Base-by-base conservation (phyloP, 1,284 basidiomycete species). In the Ustilago crameri region DNA sequence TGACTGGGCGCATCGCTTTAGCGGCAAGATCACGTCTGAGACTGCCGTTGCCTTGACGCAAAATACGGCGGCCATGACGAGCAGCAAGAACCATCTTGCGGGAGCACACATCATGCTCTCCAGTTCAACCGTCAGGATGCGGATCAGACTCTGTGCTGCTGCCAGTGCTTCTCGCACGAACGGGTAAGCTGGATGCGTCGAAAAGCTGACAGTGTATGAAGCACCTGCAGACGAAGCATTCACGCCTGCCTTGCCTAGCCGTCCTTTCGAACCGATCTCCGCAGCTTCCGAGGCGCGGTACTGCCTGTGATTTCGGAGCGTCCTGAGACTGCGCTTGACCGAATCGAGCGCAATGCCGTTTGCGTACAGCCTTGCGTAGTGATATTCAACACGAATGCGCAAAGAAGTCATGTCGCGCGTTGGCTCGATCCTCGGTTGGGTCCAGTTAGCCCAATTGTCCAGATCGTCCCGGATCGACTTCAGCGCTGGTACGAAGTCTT, bases 21-120 rank as follows among this genome's bases (percentile, higher is more conserved):
- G 55, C 44, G 70, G 70, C 48, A 73, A 42, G 26, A 73, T 73
- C 17, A 67, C 55, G 48, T 73, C 70, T 45, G 70, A 73, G 5
- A 73, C 70, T 17, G 70, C 70, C 20, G 70, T 69, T 12, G 70
- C 65, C 34, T 75, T 75, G 61, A 75, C 68, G 27, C 69, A 68
- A 32, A 75, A 75, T 26, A 75, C 54, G 4, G 61, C 65, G 7
- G 73, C 73, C 57, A 72, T 68, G n/a, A 76, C 74, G 14, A 76
- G 56, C 45, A 72, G 51, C 45, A 76, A 56, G 43, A 73, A 76
- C 70, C 65, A 73, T n/a, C 74, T 44, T 10, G 74, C 68, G 12
- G 74, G 74, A 10, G 74, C 74, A 34, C 66, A 76, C 56, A 71
- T 73, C 63, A 76, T 66, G 27, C 59, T 74, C 52, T 70, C 64